Evolutionary conservation across 2,329 filamentous ascomycete genomes (phyloP).

Genomic region (Colletotrichum chrysophilum): DNA sequence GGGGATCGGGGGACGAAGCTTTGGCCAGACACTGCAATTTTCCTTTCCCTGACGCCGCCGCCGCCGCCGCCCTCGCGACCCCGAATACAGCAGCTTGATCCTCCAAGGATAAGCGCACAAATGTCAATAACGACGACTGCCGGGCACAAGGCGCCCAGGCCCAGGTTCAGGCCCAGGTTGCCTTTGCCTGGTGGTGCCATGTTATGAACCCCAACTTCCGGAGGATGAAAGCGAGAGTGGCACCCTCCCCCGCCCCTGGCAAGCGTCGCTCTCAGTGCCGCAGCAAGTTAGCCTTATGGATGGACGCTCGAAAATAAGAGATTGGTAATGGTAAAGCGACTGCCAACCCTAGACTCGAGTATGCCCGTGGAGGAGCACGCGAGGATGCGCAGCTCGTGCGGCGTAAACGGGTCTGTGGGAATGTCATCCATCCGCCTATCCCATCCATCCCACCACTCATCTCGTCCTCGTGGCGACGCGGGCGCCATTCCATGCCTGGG

Average conservation of each 20-base stretch:
- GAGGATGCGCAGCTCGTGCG: conserved; percentile 1
- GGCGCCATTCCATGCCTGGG: background rate
- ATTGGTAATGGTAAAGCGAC: conserved; percentile 4
- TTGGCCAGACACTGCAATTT: conserved; percentile 15
- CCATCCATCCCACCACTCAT: background rate
- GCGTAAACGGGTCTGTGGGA: conserved; percentile 9
- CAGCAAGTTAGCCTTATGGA: conserved; percentile 18
- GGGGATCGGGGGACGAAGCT: conserved; percentile 10
- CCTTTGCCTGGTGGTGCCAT: conserved; percentile 13
- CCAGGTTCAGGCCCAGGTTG: background rate
- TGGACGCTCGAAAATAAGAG: conserved; percentile 4
- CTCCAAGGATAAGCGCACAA: background rate
- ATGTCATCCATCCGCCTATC: background rate
- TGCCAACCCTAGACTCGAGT: background rate
- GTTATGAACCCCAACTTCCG: conserved; percentile 15
- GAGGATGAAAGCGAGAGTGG: background rate
- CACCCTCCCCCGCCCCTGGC: background rate
- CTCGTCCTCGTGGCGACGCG: background rate
- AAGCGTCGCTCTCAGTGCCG: conserved; percentile 16
- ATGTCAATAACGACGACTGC: conserved; percentile 17
- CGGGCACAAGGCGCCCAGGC: conserved; percentile 9
- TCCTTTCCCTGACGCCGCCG: background rate
- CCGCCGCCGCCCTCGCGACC: background rate
- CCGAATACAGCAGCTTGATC: background rate
- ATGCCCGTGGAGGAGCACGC: background rate